Evolutionary conservation across 164 flowering plant genomes (phyloP), one percentile per base, ranked within the genome.

Genomic region (Nymphaea thermarum): DNA sequence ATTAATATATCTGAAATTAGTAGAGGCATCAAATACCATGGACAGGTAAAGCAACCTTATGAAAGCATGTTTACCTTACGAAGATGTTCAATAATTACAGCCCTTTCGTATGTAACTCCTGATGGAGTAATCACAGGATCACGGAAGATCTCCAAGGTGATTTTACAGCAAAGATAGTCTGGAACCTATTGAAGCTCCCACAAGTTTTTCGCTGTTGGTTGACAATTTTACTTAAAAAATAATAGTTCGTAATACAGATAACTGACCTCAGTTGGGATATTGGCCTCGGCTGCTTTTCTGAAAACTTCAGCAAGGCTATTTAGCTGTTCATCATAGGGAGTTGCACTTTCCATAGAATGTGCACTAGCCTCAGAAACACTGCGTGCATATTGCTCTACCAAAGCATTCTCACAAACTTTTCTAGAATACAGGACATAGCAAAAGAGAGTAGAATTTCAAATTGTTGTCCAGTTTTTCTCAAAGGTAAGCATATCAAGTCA

Each of bases 121-220:
- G 96, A 84, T 3, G 99, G 99, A 69, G 90, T 78, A 71, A 95
- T 92, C 68, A 95, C 96, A 69, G 97, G 96, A 80, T 95, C 98
- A 44, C 93, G 89, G 66, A 85, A 85, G 8, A 95, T 84, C 57
- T 95, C 98, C 4, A 91, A 91, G 0, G 93, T 87, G 45, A 94
- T 88, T 74, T 82, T 87, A 77, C 98, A 94, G 73, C 96, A 94
- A 5, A 94, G 74, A 77, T 88, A 78, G 69, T 94, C 99, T 4
- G 99, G 98, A 59, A 94, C 90, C 99, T 91, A 62, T 62, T 3
- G 18, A 41, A 62, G 25, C 14, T 51, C 12, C 57, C 14, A 51
- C 5, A 51, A 15, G 36, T 25, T 25, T 25, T 51, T 51, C 57
- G 5, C 57, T 8, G 8, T 15, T 15, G 14, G 8, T 51, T 51